Evolutionary conservation across 257 asterid genomes (phyloP).

Genomic region (Solanum neorickii): DNA sequence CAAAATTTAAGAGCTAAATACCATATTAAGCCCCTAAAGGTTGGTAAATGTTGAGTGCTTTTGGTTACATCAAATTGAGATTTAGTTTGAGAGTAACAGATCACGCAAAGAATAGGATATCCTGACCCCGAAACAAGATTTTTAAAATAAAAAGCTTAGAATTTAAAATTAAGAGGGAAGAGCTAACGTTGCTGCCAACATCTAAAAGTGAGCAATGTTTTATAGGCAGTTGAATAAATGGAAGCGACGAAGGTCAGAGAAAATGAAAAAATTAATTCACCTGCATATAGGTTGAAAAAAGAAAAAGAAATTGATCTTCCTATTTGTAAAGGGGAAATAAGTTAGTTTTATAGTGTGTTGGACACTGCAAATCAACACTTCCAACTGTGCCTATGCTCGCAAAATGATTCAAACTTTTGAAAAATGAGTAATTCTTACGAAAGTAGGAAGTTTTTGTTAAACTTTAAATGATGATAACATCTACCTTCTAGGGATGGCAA

Average conservation of each 20-base stretch:
- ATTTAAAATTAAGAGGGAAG: not conserved
- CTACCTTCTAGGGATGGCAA: not conserved
- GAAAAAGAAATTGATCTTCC: not conserved
- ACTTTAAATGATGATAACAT: not conserved
- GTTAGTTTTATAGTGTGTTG: not conserved
- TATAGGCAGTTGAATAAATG: not conserved
- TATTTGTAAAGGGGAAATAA: not conserved
- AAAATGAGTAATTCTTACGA: not conserved
- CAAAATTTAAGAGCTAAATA: not conserved
- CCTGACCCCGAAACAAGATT: too few relatives aligned
- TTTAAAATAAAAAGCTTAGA: not conserved
- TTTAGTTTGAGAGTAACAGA: too few relatives aligned
- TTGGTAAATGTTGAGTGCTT: not conserved
- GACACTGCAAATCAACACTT: not conserved
- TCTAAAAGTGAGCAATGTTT: not conserved
- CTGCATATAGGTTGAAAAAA: not conserved
- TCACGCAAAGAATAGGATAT: too few relatives aligned
- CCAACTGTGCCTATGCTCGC: not conserved
- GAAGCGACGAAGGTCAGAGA: not conserved
- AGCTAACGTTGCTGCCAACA: not conserved
- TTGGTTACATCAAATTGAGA: not conserved
- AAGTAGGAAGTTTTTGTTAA: not conserved
- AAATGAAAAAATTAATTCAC: not conserved
- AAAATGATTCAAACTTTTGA: not conserved
- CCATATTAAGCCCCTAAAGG: not conserved